phyloP scores from a whole-genome alignment of 2,329 filamentous ascomycete genomes.

The Aspergillus viridinutans region DNA sequence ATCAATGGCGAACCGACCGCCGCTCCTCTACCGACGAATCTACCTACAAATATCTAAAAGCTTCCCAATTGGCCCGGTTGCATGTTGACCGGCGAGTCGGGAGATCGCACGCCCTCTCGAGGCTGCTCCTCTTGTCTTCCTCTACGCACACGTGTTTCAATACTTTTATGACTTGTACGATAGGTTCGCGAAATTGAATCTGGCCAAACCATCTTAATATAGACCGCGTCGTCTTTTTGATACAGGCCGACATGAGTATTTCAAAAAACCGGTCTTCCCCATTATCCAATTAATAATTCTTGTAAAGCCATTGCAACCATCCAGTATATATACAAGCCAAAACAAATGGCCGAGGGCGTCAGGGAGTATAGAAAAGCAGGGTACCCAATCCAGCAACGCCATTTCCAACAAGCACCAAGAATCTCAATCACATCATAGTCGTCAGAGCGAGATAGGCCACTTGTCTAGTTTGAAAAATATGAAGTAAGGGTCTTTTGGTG shows the following conservation, averaged over 20 bases:
- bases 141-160: background rate
- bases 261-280: background rate
- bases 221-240: background rate
- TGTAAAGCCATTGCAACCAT: background rate
- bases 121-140: background rate
- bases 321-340: background rate
- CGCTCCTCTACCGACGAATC: background rate
- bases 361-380: background rate
- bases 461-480: background rate
- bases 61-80: background rate
- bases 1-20: slow-evolving; percentile 12
- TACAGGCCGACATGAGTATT: background rate
- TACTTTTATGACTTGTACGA: slow-evolving; percentile 11
- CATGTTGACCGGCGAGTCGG: background rate
- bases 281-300: background rate
- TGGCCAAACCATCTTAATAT: background rate
- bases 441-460: background rate
- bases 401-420: background rate
- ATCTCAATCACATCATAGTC: background rate
- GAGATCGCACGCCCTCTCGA: background rate
- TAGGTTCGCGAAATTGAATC: slow-evolving; percentile 1
- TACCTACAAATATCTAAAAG: background rate
- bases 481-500: background rate
- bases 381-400: background rate
- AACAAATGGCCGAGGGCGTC: background rate